Evolutionary conservation across 805 yeast genomes (phyloP), one percentile per base, ranked within the genome.

Genomic region (Saccharomycopsis fibuligera): DNA sequence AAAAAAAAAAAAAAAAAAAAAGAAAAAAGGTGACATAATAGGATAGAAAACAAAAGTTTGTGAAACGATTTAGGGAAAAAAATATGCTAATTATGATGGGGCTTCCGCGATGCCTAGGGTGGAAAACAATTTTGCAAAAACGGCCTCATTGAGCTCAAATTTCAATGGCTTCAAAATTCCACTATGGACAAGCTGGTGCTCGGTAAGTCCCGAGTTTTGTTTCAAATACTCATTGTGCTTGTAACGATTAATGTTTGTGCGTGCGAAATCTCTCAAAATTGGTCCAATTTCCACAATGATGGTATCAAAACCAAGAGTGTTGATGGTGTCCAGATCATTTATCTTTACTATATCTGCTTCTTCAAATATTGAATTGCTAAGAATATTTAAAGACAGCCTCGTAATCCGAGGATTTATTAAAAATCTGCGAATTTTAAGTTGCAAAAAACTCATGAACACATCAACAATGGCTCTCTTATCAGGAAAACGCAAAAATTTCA

Each of bases 231-330:
- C 6, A 30, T 42, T 42, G 5, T 22, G 8, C 21, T 31, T 16
- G 6, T 19, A 8, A 19, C 30, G n/a, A 31, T 10, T 17, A 10
- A 8, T 16, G 31, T 31, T 42, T 8, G 31, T 31, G 14, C 5
- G 5, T n/a, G 45, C 39, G 14, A 42, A 42, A 6, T 8, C 8
- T 23, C 45, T 17, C 23, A 42, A 22, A 19, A 31, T 5, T 30
- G 45, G 45, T 16, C 39, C 45, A 22, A 42, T 10, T 33, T 42
- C 45, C 4, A 33, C 23, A 22, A 41, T 6, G 12, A 41, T 41
- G 19, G 14, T 33, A 33, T 9, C 17, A 33, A 9, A 33, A 33
- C 19, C 6, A 8, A 8, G n/a, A 16, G 37, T 33, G 17, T 12
- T 16, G 37, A 33, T 33, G 17, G 19, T n/a, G 37, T 33, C 37